Percentiles rank a stretch among this genome's conserved stretches.
These are phyloP conservation scores for Santalum album DNA, from an alignment of 164 flowering plant genomes.

Conservation along the genomic window DNA sequence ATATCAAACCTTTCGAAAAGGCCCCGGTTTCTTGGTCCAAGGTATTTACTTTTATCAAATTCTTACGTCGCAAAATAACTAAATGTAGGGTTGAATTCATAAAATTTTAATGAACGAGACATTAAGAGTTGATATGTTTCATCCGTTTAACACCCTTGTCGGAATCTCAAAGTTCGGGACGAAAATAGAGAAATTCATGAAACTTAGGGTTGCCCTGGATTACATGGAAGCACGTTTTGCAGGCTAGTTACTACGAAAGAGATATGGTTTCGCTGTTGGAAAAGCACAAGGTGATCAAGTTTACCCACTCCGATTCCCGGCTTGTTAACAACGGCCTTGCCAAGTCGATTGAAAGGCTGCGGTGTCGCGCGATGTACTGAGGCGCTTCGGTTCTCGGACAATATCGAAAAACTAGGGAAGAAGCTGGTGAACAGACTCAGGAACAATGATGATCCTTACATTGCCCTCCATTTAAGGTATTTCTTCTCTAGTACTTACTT, in stretches of 20 bases:
- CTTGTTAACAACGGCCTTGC: constrained; percentile 25
- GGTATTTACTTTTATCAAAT: constrained; percentile 15
- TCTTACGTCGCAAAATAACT: no score
- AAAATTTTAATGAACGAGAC: no score
- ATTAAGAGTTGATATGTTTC: no score
- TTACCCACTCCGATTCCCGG: constrained; percentile 14
- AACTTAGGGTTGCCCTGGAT: no score
- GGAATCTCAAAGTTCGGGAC: no score
- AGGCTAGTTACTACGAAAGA: constrained; percentile 35
- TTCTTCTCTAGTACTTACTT: background rate
- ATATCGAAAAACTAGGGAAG: constrained; percentile 25
- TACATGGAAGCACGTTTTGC: constrained; percentile 3
- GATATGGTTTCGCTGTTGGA: constrained; percentile 16
- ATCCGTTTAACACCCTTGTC: no score
- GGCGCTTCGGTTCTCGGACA: constrained; percentile 18
- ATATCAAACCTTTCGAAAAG: constrained; percentile 14
- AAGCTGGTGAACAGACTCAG: constrained; percentile 24
- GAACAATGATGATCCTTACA: constrained; percentile 14
- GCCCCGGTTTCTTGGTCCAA: constrained; percentile 48
- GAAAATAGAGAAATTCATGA: no score
- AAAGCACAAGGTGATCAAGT: constrained; percentile 29
- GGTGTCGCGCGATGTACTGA: constrained; percentile 38
- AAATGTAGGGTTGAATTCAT: no score
- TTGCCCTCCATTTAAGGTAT: constrained; percentile 48
- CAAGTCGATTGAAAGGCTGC: constrained; percentile 22